These are phyloP conservation scores for Oryza nivara DNA, from an alignment of 176 grass and related monocot genomes.

Conservation along the genomic window DNA sequence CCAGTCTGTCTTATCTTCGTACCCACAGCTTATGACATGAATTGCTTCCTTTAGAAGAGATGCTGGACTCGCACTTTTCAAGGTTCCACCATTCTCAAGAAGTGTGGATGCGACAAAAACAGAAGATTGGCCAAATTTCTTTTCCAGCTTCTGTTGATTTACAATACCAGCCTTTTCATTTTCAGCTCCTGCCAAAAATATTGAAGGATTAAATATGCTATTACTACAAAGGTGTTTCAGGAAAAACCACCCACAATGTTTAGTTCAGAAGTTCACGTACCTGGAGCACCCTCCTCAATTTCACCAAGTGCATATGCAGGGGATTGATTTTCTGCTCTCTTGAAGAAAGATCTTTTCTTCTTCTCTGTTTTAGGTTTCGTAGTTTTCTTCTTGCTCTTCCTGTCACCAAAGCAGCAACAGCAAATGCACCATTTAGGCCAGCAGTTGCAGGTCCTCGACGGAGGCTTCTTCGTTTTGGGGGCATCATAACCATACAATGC, in stretches of 20 bases:
- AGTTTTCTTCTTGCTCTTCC: conserved; percentile 1
- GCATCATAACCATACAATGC: conserved; percentile 8
- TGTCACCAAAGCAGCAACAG: conserved; percentile 4
- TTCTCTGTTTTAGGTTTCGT: conserved; percentile 1
- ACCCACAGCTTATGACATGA: background rate
- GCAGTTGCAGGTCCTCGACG: background rate
- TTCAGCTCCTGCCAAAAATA: conserved; percentile 13
- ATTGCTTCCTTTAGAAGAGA: conserved; percentile 2
- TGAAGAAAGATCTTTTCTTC: background rate
- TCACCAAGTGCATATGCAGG: background rate
- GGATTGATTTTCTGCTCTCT: background rate
- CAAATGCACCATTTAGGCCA: background rate
- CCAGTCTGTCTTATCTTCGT: conserved; percentile 2
- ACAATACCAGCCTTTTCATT: conserved; percentile 2
- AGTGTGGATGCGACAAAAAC: background rate
- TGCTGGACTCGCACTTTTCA: background rate
- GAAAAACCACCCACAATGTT: background rate
- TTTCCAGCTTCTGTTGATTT: background rate
- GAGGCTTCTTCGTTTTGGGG: conserved; percentile 1
- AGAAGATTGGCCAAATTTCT: conserved; percentile 9
- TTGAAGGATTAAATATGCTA: background rate
- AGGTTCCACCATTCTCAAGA: background rate
- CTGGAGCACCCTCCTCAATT: background rate
- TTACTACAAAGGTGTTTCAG: background rate
- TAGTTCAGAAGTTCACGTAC: background rate